Evolutionary conservation across 2,329 filamentous ascomycete genomes (phyloP).

Genomic region (Ilyonectria mors-panacis): DNA sequence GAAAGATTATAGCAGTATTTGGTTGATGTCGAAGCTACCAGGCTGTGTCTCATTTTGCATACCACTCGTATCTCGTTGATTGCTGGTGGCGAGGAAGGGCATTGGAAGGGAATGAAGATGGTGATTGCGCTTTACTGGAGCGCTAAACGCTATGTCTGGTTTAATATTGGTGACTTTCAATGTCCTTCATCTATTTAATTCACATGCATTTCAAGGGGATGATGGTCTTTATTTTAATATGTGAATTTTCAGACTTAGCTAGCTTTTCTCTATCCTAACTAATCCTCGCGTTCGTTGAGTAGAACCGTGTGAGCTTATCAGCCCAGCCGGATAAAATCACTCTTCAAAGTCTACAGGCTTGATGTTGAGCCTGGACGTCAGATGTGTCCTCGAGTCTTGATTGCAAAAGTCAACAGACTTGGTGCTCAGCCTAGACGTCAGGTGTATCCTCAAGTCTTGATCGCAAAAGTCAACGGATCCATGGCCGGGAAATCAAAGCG

Average conservation of each 20-base stretch:
- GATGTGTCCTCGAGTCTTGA: background rate
- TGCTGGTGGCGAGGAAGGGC: too few species aligned
- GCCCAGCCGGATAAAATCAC: slow-evolving; percentile 1
- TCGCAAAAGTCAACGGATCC: too few species aligned
- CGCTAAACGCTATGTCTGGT: too few species aligned
- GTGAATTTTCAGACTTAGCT: background rate
- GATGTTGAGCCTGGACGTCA: background rate
- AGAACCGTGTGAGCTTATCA: background rate
- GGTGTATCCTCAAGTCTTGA: too few species aligned
- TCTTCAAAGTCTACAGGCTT: background rate
- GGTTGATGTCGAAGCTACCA: too few species aligned
- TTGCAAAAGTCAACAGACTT: background rate
- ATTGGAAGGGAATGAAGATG: too few species aligned
- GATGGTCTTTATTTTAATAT: background rate
- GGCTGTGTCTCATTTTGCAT: too few species aligned
- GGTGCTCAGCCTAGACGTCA: too few species aligned
- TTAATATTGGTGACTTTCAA: too few species aligned
- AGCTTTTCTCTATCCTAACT: background rate
- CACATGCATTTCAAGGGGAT: background rate
- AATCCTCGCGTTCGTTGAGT: background rate
- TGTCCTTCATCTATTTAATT: background rate
- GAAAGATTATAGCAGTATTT: too few species aligned
- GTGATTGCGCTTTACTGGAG: too few species aligned
- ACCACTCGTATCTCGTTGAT: too few species aligned
- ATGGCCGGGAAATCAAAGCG: background rate